phyloP scores from a whole-genome alignment of 139 green algal species.

The Spirogloea muscicola region DNA sequence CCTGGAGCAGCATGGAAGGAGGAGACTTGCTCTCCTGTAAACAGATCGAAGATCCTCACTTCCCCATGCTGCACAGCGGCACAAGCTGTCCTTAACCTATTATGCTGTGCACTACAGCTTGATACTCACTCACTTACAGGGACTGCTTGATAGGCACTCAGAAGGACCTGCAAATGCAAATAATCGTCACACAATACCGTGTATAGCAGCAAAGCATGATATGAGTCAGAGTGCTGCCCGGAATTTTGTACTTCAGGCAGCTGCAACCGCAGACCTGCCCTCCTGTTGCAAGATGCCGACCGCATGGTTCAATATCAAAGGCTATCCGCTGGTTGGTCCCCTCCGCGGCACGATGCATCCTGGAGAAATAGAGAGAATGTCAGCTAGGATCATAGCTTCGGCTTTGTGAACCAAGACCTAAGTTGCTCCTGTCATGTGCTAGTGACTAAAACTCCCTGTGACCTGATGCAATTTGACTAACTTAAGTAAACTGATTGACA shows the following conservation, averaged over 20 bases:
- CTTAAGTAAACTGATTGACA: too few relatives aligned
- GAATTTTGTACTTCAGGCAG: constrained; percentile 3
- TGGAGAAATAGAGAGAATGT: too few relatives aligned
- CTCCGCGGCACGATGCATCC: constrained; percentile 53
- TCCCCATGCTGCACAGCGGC: constrained; percentile 55
- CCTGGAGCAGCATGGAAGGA: not conserved
- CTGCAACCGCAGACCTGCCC: constrained; percentile 39
- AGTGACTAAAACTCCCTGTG: too few relatives aligned
- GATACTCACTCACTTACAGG: not conserved
- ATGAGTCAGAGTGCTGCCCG: too few relatives aligned
- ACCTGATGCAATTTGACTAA: too few relatives aligned
- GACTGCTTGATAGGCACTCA: not conserved
- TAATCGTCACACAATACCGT: not conserved
- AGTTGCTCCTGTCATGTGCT: too few relatives aligned
- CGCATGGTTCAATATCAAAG: constrained; percentile 86
- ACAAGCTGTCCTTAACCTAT: not conserved
- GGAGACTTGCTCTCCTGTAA: constrained; percentile 51
- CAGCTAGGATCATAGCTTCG: too few relatives aligned
- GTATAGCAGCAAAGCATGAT: not conserved
- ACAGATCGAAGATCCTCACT: constrained; percentile 70
- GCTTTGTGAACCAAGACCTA: too few relatives aligned
- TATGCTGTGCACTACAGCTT: not conserved
- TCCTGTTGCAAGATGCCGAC: constrained; percentile 74
- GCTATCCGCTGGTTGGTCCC: constrained; percentile 87
- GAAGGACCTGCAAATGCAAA: not conserved